phyloP scores from a whole-genome alignment of 2,329 filamentous ascomycete genomes.

The Sporothrix mexicana region DNA sequence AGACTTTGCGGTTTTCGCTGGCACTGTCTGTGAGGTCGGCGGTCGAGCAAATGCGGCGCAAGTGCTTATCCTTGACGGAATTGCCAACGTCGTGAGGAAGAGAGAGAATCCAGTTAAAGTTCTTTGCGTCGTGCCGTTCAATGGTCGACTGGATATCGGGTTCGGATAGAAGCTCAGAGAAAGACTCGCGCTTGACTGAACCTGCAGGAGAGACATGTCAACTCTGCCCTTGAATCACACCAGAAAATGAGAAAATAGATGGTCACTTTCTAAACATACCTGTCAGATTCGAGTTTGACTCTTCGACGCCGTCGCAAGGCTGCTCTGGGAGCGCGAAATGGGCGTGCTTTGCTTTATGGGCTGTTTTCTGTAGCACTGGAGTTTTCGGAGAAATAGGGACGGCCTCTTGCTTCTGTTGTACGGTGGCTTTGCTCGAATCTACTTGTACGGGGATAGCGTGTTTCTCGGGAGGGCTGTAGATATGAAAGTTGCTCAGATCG shows the following conservation, averaged over 20 bases:
- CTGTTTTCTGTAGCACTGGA: background rate
- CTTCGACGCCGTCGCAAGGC: background rate
- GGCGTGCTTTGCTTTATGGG: conserved; percentile 25
- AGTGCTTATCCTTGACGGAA: conserved; percentile 17
- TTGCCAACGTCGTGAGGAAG: conserved; percentile 42
- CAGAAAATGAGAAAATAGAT: background rate
- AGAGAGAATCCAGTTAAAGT: conserved; percentile 58
- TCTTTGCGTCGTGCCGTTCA: conserved; percentile 52
- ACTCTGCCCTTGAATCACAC: background rate
- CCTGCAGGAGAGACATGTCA: background rate
- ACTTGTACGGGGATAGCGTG: conserved; percentile 17
- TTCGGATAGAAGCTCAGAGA: conserved; percentile 22
- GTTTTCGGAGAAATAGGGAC: background rate
- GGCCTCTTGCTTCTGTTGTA: background rate
- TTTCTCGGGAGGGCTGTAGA: conserved; percentile 37
- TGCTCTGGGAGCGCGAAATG: conserved; percentile 31
- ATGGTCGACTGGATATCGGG: conserved; percentile 30
- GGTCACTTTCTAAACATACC: conserved; percentile 7
- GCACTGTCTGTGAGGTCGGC: conserved; percentile 29
- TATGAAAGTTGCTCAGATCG: conserved; percentile 46
- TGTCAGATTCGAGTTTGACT: background rate
- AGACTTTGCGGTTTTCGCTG: conserved; percentile 43
- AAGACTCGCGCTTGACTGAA: conserved; percentile 26
- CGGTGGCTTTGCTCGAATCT: background rate
- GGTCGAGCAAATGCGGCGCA: conserved; percentile 32